These are phyloP conservation scores for Pulveroboletus sp. DNA, from an alignment of 768 basidiomycete species.

Conservation along the genomic window DNA sequence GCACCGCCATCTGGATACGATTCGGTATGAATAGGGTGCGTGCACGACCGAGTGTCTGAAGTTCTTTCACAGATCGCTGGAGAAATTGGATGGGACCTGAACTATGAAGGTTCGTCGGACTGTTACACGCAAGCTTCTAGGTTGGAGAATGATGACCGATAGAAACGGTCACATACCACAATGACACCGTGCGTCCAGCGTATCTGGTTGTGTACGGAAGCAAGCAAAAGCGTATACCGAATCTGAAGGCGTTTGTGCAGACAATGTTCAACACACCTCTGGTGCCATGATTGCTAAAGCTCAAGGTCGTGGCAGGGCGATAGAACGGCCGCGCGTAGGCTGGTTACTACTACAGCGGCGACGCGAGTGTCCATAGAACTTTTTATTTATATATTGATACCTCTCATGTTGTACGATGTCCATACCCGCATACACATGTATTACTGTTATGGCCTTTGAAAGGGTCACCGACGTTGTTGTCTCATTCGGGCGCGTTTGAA, in stretches of 20 bases:
- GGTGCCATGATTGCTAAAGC: conserved; percentile 13
- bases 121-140: background rate
- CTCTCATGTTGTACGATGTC: conserved; percentile 17
- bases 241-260: conserved; percentile 26
- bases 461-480: too few species aligned
- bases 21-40: conserved; percentile 41
- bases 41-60: background rate
- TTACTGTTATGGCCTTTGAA: too few species aligned
- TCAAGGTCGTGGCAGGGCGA: background rate
- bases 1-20: conserved; percentile 55
- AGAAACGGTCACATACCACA: conserved; percentile 63
- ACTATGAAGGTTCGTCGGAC: conserved; percentile 44
- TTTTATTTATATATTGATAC: conserved; percentile 9
- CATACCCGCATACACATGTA: background rate
- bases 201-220: conserved; percentile 60
- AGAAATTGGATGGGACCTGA: conserved; percentile 58
- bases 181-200: conserved; percentile 63
- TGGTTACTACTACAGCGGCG: background rate
- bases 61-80: conserved; percentile 46
- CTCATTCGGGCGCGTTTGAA: too few species aligned
- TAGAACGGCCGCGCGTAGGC: background rate
- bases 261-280: conserved; percentile 31
- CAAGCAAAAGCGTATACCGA: conserved; percentile 15
- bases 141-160: background rate
- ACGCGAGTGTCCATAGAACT: background rate